Evolutionary conservation across 2,329 filamentous ascomycete species (phyloP), one percentile per base, ranked within the genome.

Genomic region (Dothideomycetes sp.): DNA sequence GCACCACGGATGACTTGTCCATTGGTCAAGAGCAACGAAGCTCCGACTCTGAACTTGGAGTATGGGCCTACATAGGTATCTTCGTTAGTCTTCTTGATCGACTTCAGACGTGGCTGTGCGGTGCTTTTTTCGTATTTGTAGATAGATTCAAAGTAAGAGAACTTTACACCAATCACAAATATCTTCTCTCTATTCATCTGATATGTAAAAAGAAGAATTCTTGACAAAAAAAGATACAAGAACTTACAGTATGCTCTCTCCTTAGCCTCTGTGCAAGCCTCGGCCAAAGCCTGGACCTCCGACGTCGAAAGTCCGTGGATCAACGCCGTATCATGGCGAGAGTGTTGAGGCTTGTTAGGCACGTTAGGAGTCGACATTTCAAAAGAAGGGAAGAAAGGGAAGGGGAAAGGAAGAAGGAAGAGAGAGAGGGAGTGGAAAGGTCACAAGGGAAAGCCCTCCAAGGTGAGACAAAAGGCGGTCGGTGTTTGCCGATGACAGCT

Each of bases 41-140:
- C 81, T 47, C 91, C 91, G 47, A 98, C 91, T 48, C 80, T 84
- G 71, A 96, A 98, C 45, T 81, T 74, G 53, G 85, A 93, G 70
- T 95, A 94, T 3, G 84, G 87, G 58, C 77, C 77, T 80, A 18
- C 27, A 13, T 10, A 13, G 15, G 22, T 33, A n/a, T n/a, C n/a
- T n/a, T n/a, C n/a, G 33, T 23, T 29, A 13, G 15, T 24, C 16
- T n/a, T 27, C 10, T 17, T 31, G 16, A n/a, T n/a, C n/a, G n/a
- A n/a, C n/a, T n/a, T n/a, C n/a, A n/a, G n/a, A n/a, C n/a, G n/a
- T n/a, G n/a, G n/a, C n/a, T n/a, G n/a, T n/a, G n/a, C n/a, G n/a
- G n/a, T 16, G 6, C 24, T n/a, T 12, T 35, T 17, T 32, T 11
- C 7, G 15, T 7, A 18, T 13, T 29, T 23, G 11, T 28, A 13